These are phyloP conservation scores for Calocybe gangraenosa DNA, from an alignment of 768 basidiomycete genomes.

Conservation along the genomic window DNA sequence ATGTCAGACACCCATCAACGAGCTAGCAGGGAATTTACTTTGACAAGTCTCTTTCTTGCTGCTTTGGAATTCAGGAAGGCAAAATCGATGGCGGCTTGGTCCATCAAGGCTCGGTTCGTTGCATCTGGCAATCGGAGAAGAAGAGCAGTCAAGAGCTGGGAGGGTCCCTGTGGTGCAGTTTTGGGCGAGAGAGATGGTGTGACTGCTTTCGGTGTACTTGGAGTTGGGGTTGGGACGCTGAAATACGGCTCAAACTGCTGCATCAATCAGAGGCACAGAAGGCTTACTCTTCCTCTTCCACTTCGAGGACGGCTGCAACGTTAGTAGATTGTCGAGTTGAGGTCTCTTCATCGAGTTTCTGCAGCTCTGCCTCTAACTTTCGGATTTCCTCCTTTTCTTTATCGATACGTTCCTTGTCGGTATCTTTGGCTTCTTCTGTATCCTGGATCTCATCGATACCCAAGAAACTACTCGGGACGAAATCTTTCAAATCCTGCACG, in stretches of 20 bases:
- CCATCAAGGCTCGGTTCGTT: constrained; percentile 85
- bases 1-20: neutral
- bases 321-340: constrained; percentile 5
- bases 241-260: constrained; percentile 10
- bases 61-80: constrained; percentile 97
- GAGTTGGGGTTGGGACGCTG: constrained; percentile 57
- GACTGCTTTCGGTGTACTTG: constrained; percentile 60
- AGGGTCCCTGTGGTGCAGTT: constrained; percentile 83
- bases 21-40: constrained; percentile 42
- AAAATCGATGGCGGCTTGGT: constrained; percentile 94
- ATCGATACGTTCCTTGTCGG: constrained; percentile 46
- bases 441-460: constrained; percentile 56
- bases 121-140: constrained; percentile 90
- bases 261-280: constrained; percentile 9
- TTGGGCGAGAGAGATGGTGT: constrained; percentile 64
- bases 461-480: constrained; percentile 83
- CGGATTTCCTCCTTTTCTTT: constrained; percentile 65
- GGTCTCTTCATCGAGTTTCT: constrained; percentile 44
- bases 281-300: constrained; percentile 41
- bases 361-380: constrained; percentile 75
- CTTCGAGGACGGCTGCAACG: constrained; percentile 12
- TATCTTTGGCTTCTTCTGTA: constrained; percentile 47
- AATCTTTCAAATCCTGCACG: constrained; percentile 84
- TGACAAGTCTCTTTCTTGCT: constrained; percentile 85
- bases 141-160: constrained; percentile 86